A percentile compares a stretch with the other conserved stretches of the same genome.
These are phyloP conservation scores for Pelargonium cotyledonis DNA, from an alignment of 441 rosid species.

Conservation along the genomic window DNA sequence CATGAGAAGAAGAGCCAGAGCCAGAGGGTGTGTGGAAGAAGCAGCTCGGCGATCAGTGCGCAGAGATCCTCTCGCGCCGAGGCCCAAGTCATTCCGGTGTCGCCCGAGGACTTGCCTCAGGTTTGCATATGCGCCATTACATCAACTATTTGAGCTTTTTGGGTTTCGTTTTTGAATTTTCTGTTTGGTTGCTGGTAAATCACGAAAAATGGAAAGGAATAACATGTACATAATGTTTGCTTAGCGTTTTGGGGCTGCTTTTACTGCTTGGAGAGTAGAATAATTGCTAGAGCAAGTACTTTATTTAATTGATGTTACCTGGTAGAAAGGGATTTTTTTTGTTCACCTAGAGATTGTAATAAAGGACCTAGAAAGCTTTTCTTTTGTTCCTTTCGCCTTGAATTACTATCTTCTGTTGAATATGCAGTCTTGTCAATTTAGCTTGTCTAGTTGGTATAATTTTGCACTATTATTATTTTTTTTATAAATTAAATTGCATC, in stretches of 20 bases:
- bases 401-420: no score
- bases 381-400: not conserved
- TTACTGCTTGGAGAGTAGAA: no score
- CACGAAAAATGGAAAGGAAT: not conserved
- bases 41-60: not conserved
- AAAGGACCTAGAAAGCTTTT: no score
- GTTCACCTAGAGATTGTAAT: no score
- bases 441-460: not conserved
- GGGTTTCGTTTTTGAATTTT: not conserved
- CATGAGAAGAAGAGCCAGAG: slow-evolving; percentile 5
- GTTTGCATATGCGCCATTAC: not conserved
- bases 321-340: no score
- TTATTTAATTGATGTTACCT: no score
- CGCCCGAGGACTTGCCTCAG: not conserved
- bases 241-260: not conserved
- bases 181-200: not conserved
- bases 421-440: not conserved
- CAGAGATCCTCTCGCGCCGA: slow-evolving; percentile 4
- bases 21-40: not conserved
- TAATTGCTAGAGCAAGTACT: no score
- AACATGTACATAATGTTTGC: not conserved
- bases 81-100: not conserved
- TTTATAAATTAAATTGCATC: not conserved
- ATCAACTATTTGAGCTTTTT: not conserved
- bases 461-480: not conserved